A percentile compares a stretch with the other conserved stretches of the same genome.
Evolutionary conservation across 2,329 filamentous ascomycete species (phyloP).

Genomic region (Dothidotthia symphoricarpi): DNA sequence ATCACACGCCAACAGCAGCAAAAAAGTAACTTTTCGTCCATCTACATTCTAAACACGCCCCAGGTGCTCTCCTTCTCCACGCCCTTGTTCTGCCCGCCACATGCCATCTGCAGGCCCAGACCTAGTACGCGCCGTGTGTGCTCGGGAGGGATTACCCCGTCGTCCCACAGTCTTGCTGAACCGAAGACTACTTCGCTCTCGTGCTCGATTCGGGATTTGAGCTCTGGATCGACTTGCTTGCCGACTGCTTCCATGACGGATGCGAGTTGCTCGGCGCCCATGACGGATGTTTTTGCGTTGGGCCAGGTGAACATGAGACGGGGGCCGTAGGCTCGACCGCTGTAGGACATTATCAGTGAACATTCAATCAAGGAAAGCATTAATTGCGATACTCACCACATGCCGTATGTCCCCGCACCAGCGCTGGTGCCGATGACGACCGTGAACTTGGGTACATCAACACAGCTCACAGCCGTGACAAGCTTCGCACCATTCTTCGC

Average conservation of each 20-base stretch:
- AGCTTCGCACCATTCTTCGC: conserved; percentile 98
- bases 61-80: conserved; percentile 38
- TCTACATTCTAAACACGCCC: conserved; percentile 45
- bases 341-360: conserved; percentile 20
- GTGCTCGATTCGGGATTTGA: conserved; percentile 80
- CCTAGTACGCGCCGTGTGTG: conserved; percentile 52
- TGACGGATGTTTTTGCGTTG: conserved; percentile 91
- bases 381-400: conserved; percentile 62
- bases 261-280: conserved; percentile 90
- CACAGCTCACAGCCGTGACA: conserved; percentile 90
- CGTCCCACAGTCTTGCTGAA: conserved; percentile 81
- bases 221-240: conserved; percentile 72
- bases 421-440: conserved; percentile 92
- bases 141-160: conserved; percentile 52
- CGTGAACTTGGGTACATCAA: conserved; percentile 93
- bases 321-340: conserved; percentile 87
- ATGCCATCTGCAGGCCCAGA: conserved; percentile 49
- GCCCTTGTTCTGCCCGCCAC: conserved; percentile 40
- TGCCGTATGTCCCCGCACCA: conserved; percentile 95
- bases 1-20: background rate
- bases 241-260: conserved; percentile 95
- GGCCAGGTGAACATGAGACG: conserved; percentile 96
- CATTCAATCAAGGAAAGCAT: background rate
- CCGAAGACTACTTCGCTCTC: conserved; percentile 90
- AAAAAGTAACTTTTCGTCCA: background rate